Percentiles rank a stretch among this genome's conserved stretches.
phyloP scores from a whole-genome alignment of 139 green algal genomes.

The Diplosphaera chodatii region DNA sequence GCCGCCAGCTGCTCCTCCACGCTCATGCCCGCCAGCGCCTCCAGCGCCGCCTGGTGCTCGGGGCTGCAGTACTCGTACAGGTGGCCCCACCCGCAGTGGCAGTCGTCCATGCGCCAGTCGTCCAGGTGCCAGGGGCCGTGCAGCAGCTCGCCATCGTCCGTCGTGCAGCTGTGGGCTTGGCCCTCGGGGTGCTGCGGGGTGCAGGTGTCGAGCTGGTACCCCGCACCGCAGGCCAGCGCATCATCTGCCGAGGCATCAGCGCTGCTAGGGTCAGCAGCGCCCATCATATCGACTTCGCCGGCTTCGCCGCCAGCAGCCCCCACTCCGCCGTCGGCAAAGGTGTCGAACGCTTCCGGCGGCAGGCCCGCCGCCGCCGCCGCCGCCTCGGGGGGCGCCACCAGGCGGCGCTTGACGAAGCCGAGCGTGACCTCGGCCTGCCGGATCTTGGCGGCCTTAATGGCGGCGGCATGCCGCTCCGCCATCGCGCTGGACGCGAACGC shows the following conservation, averaged over 20 bases:
- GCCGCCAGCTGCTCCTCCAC: not conserved
- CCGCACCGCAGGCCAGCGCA: too few species aligned
- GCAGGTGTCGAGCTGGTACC: too few species aligned
- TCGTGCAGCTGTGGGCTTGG: not conserved
- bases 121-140: not conserved
- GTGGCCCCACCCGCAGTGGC: not conserved
- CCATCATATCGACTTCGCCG: too few species aligned
- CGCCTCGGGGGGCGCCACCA: not conserved
- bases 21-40: not conserved
- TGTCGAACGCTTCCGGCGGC: not conserved
- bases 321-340: too few species aligned
- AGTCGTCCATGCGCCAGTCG: not conserved
- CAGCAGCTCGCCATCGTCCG: not conserved
- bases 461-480: not conserved
- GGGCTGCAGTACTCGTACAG: not conserved
- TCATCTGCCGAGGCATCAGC: too few species aligned
- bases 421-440: not conserved
- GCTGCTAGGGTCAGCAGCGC: too few species aligned
- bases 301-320: too few species aligned
- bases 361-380: not conserved
- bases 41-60: too few species aligned
- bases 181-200: not conserved
- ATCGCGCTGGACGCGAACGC: not conserved
- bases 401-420: not conserved
- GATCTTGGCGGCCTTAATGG: not conserved